These are phyloP conservation scores for Lactarius indigo DNA, from an alignment of 768 basidiomycete species.

Conservation along the genomic window DNA sequence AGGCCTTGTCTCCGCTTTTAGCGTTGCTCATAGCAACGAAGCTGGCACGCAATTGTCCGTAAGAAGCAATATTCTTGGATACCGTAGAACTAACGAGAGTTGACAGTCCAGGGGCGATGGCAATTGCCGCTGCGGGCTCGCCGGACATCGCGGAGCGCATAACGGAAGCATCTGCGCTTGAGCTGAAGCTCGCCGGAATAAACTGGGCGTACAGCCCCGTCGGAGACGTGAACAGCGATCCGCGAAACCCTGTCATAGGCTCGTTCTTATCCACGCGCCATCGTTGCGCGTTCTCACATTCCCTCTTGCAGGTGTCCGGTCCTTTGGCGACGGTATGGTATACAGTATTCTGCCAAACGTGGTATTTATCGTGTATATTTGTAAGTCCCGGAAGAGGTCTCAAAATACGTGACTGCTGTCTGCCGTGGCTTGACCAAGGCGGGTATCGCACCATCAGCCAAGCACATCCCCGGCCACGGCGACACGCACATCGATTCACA, in stretches of 20 bases:
- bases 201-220: constrained; percentile 72
- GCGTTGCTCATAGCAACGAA: constrained; percentile 31
- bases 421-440: constrained; percentile 45
- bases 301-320: constrained; percentile 51
- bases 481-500: constrained; percentile 73
- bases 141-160: constrained; percentile 43
- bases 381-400: constrained; percentile 53
- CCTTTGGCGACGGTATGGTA: constrained; percentile 66
- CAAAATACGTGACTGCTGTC: constrained; percentile 45
- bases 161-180: constrained; percentile 49
- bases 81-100: background rate
- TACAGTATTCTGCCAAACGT: constrained; percentile 16
- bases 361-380: background rate
- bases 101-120: constrained; percentile 69
- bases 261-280: constrained; percentile 22
- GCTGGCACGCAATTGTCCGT: constrained; percentile 69
- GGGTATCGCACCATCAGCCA: constrained; percentile 57
- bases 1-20: constrained; percentile 73
- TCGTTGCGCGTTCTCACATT: too few species aligned
- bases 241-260: constrained; percentile 70
- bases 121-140: constrained; percentile 53
- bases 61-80: background rate
- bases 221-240: constrained; percentile 69
- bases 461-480: constrained; percentile 75
- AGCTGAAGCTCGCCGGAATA: constrained; percentile 58